Base-by-base conservation (phyloP, 306 rosid genomes). In the Vigna unguiculata region DNA sequence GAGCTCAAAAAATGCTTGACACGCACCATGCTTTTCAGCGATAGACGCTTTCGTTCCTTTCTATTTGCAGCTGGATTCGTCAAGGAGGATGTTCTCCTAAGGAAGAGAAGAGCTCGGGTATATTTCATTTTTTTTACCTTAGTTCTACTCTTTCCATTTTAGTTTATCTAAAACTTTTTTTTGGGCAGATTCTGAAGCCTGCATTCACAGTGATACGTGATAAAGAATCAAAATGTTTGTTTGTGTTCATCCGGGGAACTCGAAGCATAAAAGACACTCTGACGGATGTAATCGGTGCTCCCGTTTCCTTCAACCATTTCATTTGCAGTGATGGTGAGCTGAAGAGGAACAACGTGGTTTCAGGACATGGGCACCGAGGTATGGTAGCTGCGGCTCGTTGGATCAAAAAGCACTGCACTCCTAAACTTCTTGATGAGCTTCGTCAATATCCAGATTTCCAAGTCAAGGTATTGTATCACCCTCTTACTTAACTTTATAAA, bases 311-410 rank as follows among this genome's bases (percentile, higher is more conserved):
- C 84, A 90, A 89, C 7, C 57, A n/a, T 51, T 43, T 43, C 48
- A 0, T 43, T 43, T 3, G 15, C 48, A 43, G 48, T 43, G 48
- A 43, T 43, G 48, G 48, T 12, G 48, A 43, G 2, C 48, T 12
- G 48, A 43, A 12, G 48, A 43, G 16, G 48, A 12, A 43, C 1
- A 43, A 43, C 48, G 5, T 12, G 48, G 3, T 43, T 12, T 12
- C 90, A 62, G 98, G 98, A 75, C 90, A 94, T 85, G 98, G 95
- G 28, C 98, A 94, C 78, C 92, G 96, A 75, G 98, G 98, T 71
- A 94, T 94, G 98, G 97, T 91, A 83, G 97, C 95, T 77, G 93
- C 98, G 53, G 48, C 48, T 43, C 16, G 48, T 43, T 43, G 48
- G 48, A 43, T 43, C 5, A 43, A 43, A 11, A 43, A 43, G 48